A percentile compares a stretch with the other conserved stretches of the same genome.
These are phyloP conservation scores for Quercus rubra DNA, from an alignment of 306 rosid species.

Conservation along the genomic window DNA sequence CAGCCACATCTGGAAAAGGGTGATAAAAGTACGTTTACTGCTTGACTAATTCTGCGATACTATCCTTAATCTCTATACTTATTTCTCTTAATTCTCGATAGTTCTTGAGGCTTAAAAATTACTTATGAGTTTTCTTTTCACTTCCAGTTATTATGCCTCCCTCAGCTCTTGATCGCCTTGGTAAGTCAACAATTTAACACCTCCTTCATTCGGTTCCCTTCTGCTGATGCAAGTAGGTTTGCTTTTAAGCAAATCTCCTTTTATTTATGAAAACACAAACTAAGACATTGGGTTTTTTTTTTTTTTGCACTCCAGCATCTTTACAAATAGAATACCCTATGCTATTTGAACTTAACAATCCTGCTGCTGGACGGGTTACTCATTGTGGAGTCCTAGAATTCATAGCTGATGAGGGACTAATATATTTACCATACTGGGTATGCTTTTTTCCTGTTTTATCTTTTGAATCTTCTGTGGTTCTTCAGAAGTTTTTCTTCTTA, in stretches of 20 bases:
- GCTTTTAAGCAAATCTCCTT: not conserved
- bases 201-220: not conserved
- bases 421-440: conserved; percentile 50
- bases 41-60: not conserved
- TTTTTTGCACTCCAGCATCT: conserved; percentile 30
- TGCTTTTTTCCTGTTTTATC: not conserved
- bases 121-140: conserved; percentile 9
- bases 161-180: conserved; percentile 47
- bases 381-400: conserved; percentile 60
- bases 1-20: conserved; percentile 54
- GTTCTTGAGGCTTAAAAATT: not conserved
- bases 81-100: not conserved
- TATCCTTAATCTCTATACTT: not conserved
- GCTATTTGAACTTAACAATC: conserved; percentile 51
- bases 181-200: conserved; percentile 22
- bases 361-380: conserved; percentile 25
- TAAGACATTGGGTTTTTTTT: not conserved
- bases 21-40: conserved; percentile 44
- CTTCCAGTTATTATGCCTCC: conserved; percentile 60
- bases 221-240: not conserved
- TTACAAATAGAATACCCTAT: conserved; percentile 46
- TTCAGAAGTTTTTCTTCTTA: conserved; percentile 1
- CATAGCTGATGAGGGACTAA: conserved; percentile 45
- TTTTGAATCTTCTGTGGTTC: not conserved
- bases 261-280: not conserved